Evolutionary conservation across 2,329 filamentous ascomycete genomes (phyloP).

Genomic region (Arthrobotrys conoides): DNA sequence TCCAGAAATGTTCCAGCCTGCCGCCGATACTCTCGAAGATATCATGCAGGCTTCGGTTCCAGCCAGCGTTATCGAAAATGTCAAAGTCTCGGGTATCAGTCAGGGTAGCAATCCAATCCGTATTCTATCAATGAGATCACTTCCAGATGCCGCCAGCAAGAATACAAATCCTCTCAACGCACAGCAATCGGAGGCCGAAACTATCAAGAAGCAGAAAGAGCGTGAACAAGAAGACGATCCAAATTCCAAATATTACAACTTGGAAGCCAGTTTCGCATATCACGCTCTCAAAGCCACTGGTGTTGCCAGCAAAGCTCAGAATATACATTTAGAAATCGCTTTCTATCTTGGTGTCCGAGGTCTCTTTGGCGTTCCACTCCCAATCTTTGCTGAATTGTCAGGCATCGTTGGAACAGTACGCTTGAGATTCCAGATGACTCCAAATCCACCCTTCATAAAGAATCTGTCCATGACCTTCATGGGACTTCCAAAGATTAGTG

Average conservation of each 20-base stretch:
- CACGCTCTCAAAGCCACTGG: constrained; percentile 82
- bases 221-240: constrained; percentile 58
- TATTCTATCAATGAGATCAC: constrained; percentile 72
- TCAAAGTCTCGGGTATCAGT: constrained; percentile 93
- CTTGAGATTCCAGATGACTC: constrained; percentile 85
- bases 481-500: constrained; percentile 89
- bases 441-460: constrained; percentile 92
- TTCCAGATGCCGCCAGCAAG: constrained; percentile 79
- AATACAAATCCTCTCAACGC: constrained; percentile 77
- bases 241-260: constrained; percentile 80
- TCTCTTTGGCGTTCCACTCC: constrained; percentile 87
- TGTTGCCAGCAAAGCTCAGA: constrained; percentile 85
- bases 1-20: constrained; percentile 91
- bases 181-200: constrained; percentile 75
- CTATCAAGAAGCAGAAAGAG: constrained; percentile 51
- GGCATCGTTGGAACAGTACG: constrained; percentile 90
- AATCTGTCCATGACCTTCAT: constrained; percentile 93
- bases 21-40: constrained; percentile 94
- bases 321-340: constrained; percentile 96
- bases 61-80: constrained; percentile 90
- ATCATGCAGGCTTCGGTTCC: constrained; percentile 93
- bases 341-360: constrained; percentile 94
- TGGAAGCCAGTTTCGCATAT: constrained; percentile 91
- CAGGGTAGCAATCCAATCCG: constrained; percentile 92
- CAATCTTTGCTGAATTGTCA: constrained; percentile 80